Conservation (phyloP, 2,329 filamentous ascomycete species). For the Colletotrichum cordylinicola region DNA sequence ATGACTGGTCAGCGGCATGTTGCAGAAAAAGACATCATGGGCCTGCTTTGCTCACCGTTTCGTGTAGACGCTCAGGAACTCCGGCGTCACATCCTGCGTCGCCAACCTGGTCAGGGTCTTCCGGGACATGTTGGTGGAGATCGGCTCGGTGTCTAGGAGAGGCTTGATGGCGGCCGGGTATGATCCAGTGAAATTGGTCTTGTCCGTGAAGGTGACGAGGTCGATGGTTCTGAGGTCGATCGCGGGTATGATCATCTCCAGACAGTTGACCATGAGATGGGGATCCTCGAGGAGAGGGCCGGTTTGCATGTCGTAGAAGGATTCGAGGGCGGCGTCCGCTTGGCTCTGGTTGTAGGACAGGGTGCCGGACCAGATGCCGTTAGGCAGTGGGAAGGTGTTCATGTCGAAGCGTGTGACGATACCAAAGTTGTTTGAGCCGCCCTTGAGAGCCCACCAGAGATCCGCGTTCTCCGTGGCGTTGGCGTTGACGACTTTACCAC, state of each 20-base stretch:
- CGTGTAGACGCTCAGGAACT: not conserved
- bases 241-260: not conserved
- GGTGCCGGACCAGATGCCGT: not conserved
- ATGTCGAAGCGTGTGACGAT: not conserved
- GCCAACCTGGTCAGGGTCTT: not conserved
- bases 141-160: not conserved
- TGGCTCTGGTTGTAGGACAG: not conserved
- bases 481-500: not conserved
- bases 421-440: not conserved
- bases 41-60: not conserved
- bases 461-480: not conserved
- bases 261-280: not conserved
- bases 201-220: not conserved
- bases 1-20: not conserved
- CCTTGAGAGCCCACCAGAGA: not conserved
- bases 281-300: not conserved
- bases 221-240: not conserved
- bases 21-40: not conserved
- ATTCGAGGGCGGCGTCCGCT: not conserved
- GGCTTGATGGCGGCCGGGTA: not conserved
- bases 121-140: not conserved
- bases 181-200: not conserved
- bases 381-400: not conserved
- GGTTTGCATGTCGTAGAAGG: not conserved
- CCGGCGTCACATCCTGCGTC: not conserved